A percentile compares a stretch with the other conserved stretches of the same genome.
Conservation (phyloP, 257 asterid species). For the Solanum lycopersicoides region DNA sequence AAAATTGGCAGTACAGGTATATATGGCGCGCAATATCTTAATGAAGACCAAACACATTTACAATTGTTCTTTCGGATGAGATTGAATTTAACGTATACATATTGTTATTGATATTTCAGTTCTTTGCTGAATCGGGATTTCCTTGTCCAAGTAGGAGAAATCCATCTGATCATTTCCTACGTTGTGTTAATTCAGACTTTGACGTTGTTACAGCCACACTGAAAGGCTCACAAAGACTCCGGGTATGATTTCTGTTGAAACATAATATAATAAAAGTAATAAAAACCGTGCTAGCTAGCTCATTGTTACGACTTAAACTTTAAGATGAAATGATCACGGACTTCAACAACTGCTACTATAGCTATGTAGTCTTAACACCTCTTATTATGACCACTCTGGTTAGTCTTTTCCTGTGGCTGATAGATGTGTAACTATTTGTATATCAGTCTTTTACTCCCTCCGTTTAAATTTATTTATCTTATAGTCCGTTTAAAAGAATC, state of each 20-base stretch:
- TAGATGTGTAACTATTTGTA: neutral
- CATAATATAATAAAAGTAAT: neutral
- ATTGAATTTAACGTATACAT: neutral
- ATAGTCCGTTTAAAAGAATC: neutral
- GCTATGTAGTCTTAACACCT: neutral
- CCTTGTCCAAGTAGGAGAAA: constrained; percentile 93
- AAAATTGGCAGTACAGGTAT: constrained; percentile 69
- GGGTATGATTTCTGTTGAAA: constrained; percentile 32
- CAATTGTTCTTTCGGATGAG: neutral
- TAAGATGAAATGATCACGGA: neutral
- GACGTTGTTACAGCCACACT: constrained; percentile 75
- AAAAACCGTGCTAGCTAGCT: neutral
- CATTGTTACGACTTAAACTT: neutral
- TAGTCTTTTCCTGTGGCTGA: neutral
- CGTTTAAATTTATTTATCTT: too few species aligned
- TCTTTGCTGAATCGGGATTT: constrained; percentile 93
- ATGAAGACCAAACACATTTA: neutral
- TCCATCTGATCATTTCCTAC: constrained; percentile 93
- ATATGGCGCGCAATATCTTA: neutral
- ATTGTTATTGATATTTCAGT: constrained; percentile 27
- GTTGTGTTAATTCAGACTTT: constrained; percentile 85
- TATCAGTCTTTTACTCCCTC: neutral
- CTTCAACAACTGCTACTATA: neutral
- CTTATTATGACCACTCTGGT: neutral
- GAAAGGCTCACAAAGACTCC: constrained; percentile 68